Percentiles rank a stretch among this genome's conserved stretches.
phyloP scores from a whole-genome alignment of 768 basidiomycete species.

The Chalciporus pseudorubinellus region DNA sequence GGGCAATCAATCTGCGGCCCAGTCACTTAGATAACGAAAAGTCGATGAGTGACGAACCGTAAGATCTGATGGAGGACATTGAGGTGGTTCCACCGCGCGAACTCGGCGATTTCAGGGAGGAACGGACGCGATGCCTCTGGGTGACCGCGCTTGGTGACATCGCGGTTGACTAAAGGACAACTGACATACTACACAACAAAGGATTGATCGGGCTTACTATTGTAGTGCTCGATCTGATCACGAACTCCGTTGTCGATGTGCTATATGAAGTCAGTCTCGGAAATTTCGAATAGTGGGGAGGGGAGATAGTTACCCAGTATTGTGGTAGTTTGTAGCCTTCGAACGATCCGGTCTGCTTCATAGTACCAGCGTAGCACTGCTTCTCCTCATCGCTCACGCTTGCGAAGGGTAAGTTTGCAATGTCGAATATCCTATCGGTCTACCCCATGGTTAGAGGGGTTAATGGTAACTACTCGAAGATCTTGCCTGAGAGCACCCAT shows the following conservation, averaged over 20 bases:
- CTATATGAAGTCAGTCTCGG: constrained; percentile 30
- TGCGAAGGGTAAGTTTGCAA: constrained; percentile 46
- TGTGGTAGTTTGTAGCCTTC: constrained; percentile 53
- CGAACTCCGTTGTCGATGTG: constrained; percentile 59
- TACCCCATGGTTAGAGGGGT: constrained; percentile 34
- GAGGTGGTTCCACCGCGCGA: constrained; percentile 50
- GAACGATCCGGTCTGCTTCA: constrained; percentile 45
- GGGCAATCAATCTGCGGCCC: constrained; percentile 42
- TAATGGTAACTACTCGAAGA: not conserved
- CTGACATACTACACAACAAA: not conserved
- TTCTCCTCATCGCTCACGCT: constrained; percentile 44
- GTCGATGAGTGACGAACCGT: constrained; percentile 26
- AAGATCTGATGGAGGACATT: constrained; percentile 50
- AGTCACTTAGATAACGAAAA: not conserved
- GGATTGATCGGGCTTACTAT: constrained; percentile 38
- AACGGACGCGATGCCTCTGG: constrained; percentile 50
- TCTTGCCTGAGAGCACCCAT: constrained; percentile 39
- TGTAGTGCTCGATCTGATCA: constrained; percentile 65
- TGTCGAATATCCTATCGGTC: constrained; percentile 48
- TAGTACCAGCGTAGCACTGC: constrained; percentile 36
- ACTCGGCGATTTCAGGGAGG: constrained; percentile 50
- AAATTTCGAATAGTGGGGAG: not conserved
- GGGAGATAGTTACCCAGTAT: constrained; percentile 41
- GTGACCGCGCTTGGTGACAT: constrained; percentile 46
- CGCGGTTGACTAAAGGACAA: constrained; percentile 44